phyloP scores from a whole-genome alignment of 805 yeast genomes.

The Zygosaccharomyces gambellarensis region DNA sequence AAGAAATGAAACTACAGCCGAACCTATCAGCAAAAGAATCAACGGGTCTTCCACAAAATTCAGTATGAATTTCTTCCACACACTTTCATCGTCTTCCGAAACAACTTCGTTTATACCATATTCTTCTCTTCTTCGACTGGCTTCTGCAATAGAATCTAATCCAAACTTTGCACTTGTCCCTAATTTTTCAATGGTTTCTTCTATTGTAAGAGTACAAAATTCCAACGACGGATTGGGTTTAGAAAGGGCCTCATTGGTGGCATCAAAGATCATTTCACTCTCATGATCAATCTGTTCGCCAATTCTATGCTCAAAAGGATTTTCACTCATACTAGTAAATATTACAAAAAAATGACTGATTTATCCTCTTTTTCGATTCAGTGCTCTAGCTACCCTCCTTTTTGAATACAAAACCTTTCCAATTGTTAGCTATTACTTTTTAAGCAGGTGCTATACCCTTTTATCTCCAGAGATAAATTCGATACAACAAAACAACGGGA shows the following conservation, averaged over 20 bases:
- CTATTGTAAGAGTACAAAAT: constrained; percentile 56
- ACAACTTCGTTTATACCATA: constrained; percentile 80
- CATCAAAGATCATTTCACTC: constrained; percentile 13
- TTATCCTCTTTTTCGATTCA: background rate
- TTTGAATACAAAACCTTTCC: background rate
- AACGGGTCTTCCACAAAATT: constrained; percentile 89
- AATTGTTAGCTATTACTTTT: background rate
- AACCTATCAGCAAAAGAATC: constrained; percentile 80
- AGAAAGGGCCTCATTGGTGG: constrained; percentile 26
- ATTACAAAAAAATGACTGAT: background rate
- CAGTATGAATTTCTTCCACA: constrained; percentile 65
- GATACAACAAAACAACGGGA: background rate
- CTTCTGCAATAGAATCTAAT: constrained; percentile 62
- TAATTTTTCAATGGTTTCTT: constrained; percentile 59
- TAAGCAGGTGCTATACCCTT: background rate
- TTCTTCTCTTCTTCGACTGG: constrained; percentile 60
- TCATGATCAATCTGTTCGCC: constrained; percentile 5
- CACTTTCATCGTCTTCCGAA: constrained; percentile 68
- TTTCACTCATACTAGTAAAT: constrained; percentile 27
- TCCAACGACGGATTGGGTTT: constrained; percentile 53
- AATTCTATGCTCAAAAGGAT: constrained; percentile 30
- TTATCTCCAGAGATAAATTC: background rate
- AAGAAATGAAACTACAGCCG: constrained; percentile 78
- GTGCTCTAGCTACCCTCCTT: background rate
- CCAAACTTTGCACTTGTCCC: constrained; percentile 61